A percentile compares a stretch with the other conserved stretches of the same genome.
Conservation (phyloP, 2,329 filamentous ascomycete genomes). For the Monilinia fructicola region DNA sequence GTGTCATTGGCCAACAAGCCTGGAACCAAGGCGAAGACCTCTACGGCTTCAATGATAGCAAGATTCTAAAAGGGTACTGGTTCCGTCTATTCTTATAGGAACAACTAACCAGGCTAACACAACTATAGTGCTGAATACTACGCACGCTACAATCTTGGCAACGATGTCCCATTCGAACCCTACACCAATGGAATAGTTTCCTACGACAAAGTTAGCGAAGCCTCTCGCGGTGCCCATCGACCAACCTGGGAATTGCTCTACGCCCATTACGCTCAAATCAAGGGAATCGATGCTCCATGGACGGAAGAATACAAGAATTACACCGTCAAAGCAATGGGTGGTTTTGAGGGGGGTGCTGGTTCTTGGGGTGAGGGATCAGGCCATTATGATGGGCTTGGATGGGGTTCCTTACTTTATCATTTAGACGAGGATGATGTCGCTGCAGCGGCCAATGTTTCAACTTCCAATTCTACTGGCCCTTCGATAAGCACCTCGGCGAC, state of each 20-base stretch:
- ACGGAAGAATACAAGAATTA: conserved; percentile 1
- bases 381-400: background rate
- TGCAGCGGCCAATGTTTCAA: background rate
- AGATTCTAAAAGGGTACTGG: background rate
- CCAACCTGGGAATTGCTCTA: background rate
- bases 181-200: conserved; percentile 9
- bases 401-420: background rate
- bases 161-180: conserved; percentile 1
- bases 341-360: background rate
- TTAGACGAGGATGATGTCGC: background rate
- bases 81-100: background rate
- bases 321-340: background rate
- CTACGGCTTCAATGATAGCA: background rate
- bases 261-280: background rate
- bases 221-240: background rate
- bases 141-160: background rate
- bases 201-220: background rate
- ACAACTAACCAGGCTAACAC: background rate
- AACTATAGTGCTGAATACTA: background rate
- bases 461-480: background rate
- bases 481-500: too few relatives aligned
- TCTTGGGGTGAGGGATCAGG: background rate
- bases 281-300: background rate
- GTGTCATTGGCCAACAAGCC: background rate
- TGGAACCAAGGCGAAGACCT: background rate